Percentiles rank a stretch among this genome's conserved stretches.
Evolutionary conservation across 1,139 yeast genomes (phyloP).

Genomic region (Nematodospora anomalae): DNA sequence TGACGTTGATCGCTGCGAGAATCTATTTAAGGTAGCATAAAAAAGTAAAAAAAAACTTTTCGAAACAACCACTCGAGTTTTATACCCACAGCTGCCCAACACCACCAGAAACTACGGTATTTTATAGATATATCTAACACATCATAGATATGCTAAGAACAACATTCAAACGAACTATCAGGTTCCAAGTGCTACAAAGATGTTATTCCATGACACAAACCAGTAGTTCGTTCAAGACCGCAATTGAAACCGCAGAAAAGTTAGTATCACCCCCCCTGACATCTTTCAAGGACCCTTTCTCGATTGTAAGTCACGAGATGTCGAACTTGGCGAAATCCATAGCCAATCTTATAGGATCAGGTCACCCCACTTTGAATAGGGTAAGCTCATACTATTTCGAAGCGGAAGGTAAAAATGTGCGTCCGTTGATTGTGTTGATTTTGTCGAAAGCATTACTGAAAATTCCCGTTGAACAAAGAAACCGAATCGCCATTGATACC

Average conservation of each 20-base stretch:
- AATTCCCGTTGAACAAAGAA: constrained; percentile 71
- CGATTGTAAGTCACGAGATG: constrained; percentile 95
- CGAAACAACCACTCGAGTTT: too few species aligned
- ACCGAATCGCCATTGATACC: constrained; percentile 59
- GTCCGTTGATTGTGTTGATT: constrained; percentile 85
- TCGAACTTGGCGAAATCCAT: constrained; percentile 83
- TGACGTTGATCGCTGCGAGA: too few species aligned
- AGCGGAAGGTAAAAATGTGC: constrained; percentile 91
- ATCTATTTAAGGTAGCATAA: too few species aligned
- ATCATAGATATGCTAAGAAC: neutral
- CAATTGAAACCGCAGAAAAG: constrained; percentile 75
- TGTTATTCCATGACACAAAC: neutral
- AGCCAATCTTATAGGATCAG: constrained; percentile 83
- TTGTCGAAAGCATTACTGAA: constrained; percentile 78
- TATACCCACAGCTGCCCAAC: too few species aligned
- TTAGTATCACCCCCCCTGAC: constrained; percentile 70
- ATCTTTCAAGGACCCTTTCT: constrained; percentile 71
- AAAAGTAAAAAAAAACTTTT: too few species aligned
- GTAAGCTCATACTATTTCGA: constrained; percentile 93
- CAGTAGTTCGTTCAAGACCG: constrained; percentile 42
- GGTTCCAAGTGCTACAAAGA: neutral
- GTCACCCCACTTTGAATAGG: constrained; percentile 87
- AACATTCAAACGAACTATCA: neutral
- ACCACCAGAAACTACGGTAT: too few species aligned
- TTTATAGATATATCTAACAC: neutral